Evolutionary conservation across 805 yeast genomes (phyloP), one percentile per base, ranked within the genome.

Genomic region (Candida ovalis): DNA sequence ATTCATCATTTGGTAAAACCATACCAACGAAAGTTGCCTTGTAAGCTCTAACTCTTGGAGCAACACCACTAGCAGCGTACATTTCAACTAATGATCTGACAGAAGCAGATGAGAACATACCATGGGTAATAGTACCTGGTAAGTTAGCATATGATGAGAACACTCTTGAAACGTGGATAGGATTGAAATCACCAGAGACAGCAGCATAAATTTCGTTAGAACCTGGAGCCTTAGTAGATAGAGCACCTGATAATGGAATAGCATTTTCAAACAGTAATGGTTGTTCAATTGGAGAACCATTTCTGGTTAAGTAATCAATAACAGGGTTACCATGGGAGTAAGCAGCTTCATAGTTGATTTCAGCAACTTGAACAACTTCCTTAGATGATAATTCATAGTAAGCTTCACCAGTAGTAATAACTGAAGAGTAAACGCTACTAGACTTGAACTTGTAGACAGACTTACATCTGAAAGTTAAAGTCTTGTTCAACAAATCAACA

Each of bases 71-170:
- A 54, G 99, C 99, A 55, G 99, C 99, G 89, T 96, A 91, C 69
- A 88, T 87, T 75, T 94, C 99, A 59, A 94, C 97, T 66, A 90
- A 79, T 30, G 95, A 82, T 76, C 99, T 86, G 58, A 91, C 92
- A 54, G 96, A 80, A 53, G 97, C 99, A 65, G 96, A 87, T 19
- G 97, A 88, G 78, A 81, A 95, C 99, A 94, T 95, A 68, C 99
- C 99, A 65, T 95, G 99, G 33, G 99, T 94, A 62, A 94, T 94
- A 35, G 98, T 94, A 58, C 99, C 99, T 50, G 97, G 97, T 64
- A 94, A 77, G 63, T 82, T 82, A 40, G 96, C 98, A 67, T 94
- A 94, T 53, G 82, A 78, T 48, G 99, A 91, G 71, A 94, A 94
- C 44, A 89, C 94, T 66, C 96, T 85, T 32, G 96, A 87, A 52